Evolutionary conservation across 2,329 filamentous ascomycete species (phyloP).

Genomic region (Microcyclosporella mali): DNA sequence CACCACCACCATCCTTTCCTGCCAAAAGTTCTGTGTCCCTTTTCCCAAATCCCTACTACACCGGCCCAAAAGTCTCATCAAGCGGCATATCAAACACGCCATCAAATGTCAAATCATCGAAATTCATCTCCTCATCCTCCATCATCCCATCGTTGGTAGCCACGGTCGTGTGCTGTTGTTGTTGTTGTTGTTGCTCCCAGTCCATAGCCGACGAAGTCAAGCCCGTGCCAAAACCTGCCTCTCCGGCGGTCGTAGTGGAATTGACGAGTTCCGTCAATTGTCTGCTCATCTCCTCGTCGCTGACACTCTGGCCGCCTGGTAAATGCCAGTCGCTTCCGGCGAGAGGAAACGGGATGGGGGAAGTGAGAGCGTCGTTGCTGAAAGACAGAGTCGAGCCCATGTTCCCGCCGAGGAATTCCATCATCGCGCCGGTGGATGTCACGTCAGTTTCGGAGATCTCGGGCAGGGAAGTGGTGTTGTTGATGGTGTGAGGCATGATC

Average conservation of each 20-base stretch:
- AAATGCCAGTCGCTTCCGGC: constrained; percentile 5
- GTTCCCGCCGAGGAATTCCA: constrained; percentile 25
- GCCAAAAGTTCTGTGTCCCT: too few species aligned
- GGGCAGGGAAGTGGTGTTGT: constrained; percentile 15
- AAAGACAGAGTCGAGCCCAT: constrained; percentile 22
- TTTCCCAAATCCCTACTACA: constrained; percentile 1
- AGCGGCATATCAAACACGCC: constrained; percentile 25
- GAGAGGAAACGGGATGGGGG: constrained; percentile 9
- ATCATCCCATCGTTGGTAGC: too few species aligned
- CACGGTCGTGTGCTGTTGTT: too few species aligned
- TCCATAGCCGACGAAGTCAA: constrained; percentile 3
- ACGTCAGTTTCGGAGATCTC: constrained; percentile 11
- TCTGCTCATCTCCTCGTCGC: constrained; percentile 14
- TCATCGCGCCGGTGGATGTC: constrained; percentile 28
- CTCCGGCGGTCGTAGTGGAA: constrained; percentile 6
- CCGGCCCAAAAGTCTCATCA: constrained; percentile 16
- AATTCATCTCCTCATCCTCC: constrained; percentile 3
- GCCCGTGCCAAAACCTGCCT: background rate
- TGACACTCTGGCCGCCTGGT: constrained; percentile 8
- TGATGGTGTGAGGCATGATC: constrained; percentile 22
- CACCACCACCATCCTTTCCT: background rate
- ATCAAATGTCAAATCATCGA: constrained; percentile 12
- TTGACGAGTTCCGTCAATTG: constrained; percentile 23
- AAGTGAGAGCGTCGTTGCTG: constrained; percentile 19
- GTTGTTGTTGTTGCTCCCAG: too few species aligned